Evolutionary conservation across 2,329 filamentous ascomycete species (phyloP).

Genomic region (Pseudogymnoascus sp.): DNA sequence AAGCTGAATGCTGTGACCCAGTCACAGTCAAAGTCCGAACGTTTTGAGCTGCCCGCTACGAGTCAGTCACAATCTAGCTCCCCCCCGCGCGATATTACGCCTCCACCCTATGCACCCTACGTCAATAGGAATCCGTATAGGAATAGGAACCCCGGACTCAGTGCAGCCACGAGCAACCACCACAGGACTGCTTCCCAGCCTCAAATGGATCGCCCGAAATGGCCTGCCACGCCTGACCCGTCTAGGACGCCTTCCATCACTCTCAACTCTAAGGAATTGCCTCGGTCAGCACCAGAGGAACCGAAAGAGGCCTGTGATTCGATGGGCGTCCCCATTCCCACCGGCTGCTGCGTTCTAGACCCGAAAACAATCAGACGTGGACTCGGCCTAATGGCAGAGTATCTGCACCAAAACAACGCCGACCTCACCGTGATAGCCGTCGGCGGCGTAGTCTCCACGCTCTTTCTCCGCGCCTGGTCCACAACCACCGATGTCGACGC

Average conservation of each 20-base stretch:
- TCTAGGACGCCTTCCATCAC: background rate
- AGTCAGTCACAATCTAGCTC: background rate
- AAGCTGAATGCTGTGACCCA: background rate
- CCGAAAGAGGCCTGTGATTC: background rate
- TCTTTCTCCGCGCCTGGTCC: background rate
- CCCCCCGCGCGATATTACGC: background rate
- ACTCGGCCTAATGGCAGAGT: background rate
- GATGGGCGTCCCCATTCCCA: background rate
- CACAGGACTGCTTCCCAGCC: background rate
- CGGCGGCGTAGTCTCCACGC: background rate
- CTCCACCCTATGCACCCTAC: background rate
- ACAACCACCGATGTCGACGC: background rate
- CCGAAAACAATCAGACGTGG: background rate
- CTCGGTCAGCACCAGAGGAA: background rate
- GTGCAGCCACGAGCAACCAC: background rate
- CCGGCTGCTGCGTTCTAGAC: background rate
- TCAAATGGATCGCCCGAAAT: background rate
- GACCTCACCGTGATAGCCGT: background rate
- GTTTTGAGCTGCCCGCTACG: background rate
- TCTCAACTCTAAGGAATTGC: background rate
- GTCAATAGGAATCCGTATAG: background rate
- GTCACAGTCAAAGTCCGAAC: background rate
- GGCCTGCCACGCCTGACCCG: background rate
- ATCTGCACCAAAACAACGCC: background rate
- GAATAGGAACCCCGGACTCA: background rate